These are phyloP conservation scores for Podospora conica DNA, from an alignment of 495 filamentous ascomycete species.

Conservation along the genomic window DNA sequence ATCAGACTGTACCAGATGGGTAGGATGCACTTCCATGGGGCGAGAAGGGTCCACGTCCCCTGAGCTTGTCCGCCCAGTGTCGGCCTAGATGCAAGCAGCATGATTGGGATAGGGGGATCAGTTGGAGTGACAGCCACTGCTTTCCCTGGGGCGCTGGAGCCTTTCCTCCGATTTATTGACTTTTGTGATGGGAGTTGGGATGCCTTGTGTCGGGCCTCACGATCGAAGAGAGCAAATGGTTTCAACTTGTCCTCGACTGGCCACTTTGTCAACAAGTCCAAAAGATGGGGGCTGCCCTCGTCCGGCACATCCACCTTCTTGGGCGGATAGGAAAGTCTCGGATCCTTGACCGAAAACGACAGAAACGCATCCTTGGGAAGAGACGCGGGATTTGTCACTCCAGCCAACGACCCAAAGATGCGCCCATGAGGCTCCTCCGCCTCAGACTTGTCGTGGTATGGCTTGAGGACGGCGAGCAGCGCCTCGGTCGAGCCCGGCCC, in stretches of 20 bases:
- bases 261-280: slow-evolving; percentile 61
- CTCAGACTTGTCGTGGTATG: slow-evolving; percentile 32
- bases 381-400: slow-evolving; percentile 69
- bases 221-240: slow-evolving; percentile 60
- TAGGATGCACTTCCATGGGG: slow-evolving; percentile 87
- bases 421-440: slow-evolving; percentile 41
- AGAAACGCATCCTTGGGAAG: slow-evolving; percentile 69
- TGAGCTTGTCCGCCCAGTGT: slow-evolving; percentile 43
- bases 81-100: slow-evolving; percentile 57
- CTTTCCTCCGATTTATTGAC: slow-evolving; percentile 78
- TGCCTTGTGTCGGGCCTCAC: slow-evolving; percentile 50
- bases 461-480: slow-evolving; percentile 63
- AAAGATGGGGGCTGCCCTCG: slow-evolving; percentile 43
- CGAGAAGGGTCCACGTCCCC: slow-evolving; percentile 75
- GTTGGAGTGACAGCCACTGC: slow-evolving; percentile 50
- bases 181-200: slow-evolving; percentile 73
- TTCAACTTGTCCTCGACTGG: slow-evolving; percentile 54
- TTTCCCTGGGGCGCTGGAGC: slow-evolving; percentile 56
- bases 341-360: slow-evolving; percentile 68
- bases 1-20: slow-evolving; percentile 84
- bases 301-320: slow-evolving; percentile 35
- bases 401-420: slow-evolving; percentile 58
- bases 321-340: slow-evolving; percentile 70
- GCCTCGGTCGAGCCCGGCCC: slow-evolving; percentile 82
- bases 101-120: slow-evolving; percentile 80